These are phyloP conservation scores for Barnettozyma vustinii DNA, from an alignment of 805 yeast species.

Conservation along the genomic window DNA sequence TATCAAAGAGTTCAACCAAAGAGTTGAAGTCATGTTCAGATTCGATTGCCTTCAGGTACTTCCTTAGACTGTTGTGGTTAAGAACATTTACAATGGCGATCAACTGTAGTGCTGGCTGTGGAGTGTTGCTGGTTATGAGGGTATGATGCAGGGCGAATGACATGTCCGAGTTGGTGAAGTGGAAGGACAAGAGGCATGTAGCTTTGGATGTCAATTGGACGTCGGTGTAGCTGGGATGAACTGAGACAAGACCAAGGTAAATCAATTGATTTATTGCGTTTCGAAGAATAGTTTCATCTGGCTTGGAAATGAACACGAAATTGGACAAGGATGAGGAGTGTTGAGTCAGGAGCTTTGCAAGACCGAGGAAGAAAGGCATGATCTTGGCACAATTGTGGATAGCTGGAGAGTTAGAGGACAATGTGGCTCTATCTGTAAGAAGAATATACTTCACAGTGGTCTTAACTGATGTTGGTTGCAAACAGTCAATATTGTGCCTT, in stretches of 20 bases:
- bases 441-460: constrained; percentile 1
- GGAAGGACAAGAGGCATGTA: neutral
- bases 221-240: constrained; percentile 1
- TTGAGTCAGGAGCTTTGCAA: neutral
- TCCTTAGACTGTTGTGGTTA: neutral
- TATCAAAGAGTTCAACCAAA: neutral
- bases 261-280: constrained; percentile 4
- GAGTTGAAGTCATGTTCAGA: constrained; percentile 2
- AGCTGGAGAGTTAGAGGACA: neutral
- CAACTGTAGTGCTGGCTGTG: neutral
- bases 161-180: neutral
- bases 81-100: constrained; percentile 1
- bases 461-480: neutral
- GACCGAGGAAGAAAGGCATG: neutral
- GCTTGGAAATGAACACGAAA: constrained; percentile 3
- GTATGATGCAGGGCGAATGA: neutral
- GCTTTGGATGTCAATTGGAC: constrained; percentile 4
- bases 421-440: constrained; percentile 1
- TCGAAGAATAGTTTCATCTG: constrained; percentile 3
- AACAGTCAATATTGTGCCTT: neutral
- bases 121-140: neutral
- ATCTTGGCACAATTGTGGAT: neutral
- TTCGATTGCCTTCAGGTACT: neutral
- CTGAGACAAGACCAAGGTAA: constrained; percentile 4
- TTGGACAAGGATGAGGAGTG: neutral